Evolutionary conservation across 129 eudicot species (phyloP).

Genomic region (Centaurea solstitialis): DNA sequence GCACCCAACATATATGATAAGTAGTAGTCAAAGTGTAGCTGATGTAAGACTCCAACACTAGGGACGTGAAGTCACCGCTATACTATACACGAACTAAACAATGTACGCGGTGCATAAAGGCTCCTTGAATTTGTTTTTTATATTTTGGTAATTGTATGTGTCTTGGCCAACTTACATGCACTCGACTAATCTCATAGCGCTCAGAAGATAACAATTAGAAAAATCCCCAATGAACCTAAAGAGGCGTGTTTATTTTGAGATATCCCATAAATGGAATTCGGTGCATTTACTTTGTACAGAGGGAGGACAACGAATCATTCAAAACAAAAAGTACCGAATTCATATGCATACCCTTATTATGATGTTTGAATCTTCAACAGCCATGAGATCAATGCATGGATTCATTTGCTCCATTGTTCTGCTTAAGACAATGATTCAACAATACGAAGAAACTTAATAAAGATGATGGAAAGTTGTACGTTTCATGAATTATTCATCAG

Average conservation of each 20-base stretch:
- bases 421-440: neutral
- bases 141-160: neutral
- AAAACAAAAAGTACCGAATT: neutral
- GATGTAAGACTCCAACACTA: too few species aligned
- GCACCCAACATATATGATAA: too few species aligned
- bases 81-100: too few species aligned
- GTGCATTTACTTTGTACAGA: neutral
- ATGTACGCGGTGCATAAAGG: too few species aligned
- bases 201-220: neutral
- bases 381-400: neutral
- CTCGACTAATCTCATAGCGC: neutral
- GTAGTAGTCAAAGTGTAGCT: too few species aligned
- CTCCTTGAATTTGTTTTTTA: neutral
- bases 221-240: neutral
- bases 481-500: neutral
- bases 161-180: neutral
- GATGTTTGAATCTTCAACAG: constrained; percentile 7
- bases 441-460: neutral
- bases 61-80: too few species aligned
- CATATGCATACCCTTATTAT: constrained; percentile 6
- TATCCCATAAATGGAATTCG: neutral
- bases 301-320: neutral
- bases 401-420: neutral
- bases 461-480: neutral
- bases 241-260: neutral